Base-by-base conservation (phyloP, 1,139 yeast genomes). In the Taiozyma sp. region DNA sequence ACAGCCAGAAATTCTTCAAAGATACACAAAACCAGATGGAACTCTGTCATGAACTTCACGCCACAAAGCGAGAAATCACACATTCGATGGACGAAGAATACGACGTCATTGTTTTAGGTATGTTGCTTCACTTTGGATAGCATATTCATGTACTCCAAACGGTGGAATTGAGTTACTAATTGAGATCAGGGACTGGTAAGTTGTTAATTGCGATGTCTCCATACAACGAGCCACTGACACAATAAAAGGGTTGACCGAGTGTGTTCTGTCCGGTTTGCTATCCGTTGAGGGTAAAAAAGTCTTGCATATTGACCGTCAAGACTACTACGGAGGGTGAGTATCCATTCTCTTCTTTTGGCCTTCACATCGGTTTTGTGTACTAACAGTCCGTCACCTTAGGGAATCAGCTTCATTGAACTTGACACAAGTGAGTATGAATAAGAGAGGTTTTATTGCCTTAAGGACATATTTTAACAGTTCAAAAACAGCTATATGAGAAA, bases 241-340 rank as follows among this genome's bases (percentile, higher is more conserved):
- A 81, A 22, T 3, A 19, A 35, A 35, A 48, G 99, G 99, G 19
- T 79, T 95, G 58, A 93, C 98, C 52, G 99, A 93, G 69, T 93
- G 99, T 74, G 85, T 95, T 55, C 80, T 93, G 49, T 89, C 97
- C 1, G 99, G 99, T 13, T 73, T 93, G 51, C 77, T 93, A 53
- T 90, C 98, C 13, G 97, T 91, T 14, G 99, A 93, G 66, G 96
- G 98, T 61, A 93, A 93, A 75, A 93, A 93, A 68, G 99, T 93
- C 13, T 77, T 93, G 53, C 99, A 93, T 70, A 90, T 93, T 60
- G 99, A 93, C 68, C 86, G 93, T 62, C 97, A 93, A 70, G 96
- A 89, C 68, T 95, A 91, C 67, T 93, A 93, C 63, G 99, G 99
- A 46, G 99, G 59, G 52, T 49, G 35, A 29, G 53, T 50, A 4